phyloP scores from a whole-genome alignment of 2,329 filamentous ascomycete genomes.

The Microsporum ferrugineum region DNA sequence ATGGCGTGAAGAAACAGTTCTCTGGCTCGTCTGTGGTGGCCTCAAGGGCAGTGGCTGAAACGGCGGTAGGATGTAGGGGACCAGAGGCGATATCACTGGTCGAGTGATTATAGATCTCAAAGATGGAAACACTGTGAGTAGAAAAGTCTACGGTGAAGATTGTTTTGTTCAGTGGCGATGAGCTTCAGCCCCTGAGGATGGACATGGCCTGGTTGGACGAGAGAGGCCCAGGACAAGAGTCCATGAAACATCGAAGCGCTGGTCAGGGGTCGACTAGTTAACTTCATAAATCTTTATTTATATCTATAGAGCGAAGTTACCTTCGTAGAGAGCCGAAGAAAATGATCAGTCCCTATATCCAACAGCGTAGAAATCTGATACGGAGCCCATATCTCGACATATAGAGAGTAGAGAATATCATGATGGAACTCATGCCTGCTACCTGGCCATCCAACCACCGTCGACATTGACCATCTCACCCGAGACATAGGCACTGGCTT shows the following conservation, averaged over 20 bases:
- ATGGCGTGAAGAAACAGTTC: not conserved
- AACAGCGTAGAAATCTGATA: too few species aligned
- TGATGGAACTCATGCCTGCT: constrained; percentile 12
- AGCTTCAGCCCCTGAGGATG: not conserved
- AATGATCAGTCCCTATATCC: not conserved
- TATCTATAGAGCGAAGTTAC: not conserved
- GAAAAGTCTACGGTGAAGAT: not conserved
- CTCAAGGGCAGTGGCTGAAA: not conserved
- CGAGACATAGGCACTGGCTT: constrained; percentile 16
- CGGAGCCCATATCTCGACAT: too few species aligned
- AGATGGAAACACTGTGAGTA: not conserved
- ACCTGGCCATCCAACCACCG: constrained; percentile 88
- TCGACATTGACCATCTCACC: constrained; percentile 68
- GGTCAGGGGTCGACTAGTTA: not conserved
- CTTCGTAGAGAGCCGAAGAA: not conserved
- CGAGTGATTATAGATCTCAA: not conserved
- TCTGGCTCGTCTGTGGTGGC: not conserved
- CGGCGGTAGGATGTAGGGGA: not conserved
- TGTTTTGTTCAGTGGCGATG: not conserved
- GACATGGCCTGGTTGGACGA: not conserved
- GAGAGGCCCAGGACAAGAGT: not conserved
- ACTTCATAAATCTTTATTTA: not conserved
- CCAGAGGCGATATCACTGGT: not conserved
- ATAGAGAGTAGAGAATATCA: too few species aligned
- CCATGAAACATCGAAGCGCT: not conserved